Evolutionary conservation across 768 basidiomycete genomes (phyloP).

Genomic region (Mycena indigotica): DNA sequence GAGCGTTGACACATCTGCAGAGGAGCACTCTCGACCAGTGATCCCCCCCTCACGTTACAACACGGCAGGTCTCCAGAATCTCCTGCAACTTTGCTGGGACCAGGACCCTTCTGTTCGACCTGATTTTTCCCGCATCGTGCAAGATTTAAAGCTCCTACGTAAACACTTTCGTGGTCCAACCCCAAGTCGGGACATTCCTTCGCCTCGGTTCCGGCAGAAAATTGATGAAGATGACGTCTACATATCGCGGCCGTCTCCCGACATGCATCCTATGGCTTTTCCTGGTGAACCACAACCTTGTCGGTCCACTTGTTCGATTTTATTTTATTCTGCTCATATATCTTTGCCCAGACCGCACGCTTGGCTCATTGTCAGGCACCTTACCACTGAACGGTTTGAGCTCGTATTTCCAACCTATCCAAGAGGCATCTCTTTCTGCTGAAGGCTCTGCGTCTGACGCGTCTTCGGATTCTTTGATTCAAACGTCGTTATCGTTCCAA

Average conservation of each 20-base stretch:
- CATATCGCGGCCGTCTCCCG: conserved; percentile 37
- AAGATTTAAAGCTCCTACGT: conserved; percentile 48
- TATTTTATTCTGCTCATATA: background rate
- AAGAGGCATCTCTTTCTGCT: conserved; percentile 22
- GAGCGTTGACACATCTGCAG: conserved; percentile 33
- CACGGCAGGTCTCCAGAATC: conserved; percentile 38
- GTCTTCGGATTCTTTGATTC: conserved; percentile 15
- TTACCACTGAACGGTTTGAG: no score
- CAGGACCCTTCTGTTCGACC: conserved; percentile 54
- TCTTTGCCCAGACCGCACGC: conserved; percentile 7
- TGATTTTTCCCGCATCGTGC: conserved; percentile 51
- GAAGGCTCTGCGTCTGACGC: conserved; percentile 16
- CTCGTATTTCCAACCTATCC: conserved; percentile 26
- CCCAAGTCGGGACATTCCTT: conserved; percentile 31
- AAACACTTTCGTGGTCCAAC: conserved; percentile 36
- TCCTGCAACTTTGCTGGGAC: conserved; percentile 62
- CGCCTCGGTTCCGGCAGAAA: conserved; percentile 33
- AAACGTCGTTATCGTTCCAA: conserved; percentile 25
- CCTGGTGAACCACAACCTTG: conserved; percentile 24
- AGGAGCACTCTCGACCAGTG: conserved; percentile 52
- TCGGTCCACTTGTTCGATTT: conserved; percentile 19
- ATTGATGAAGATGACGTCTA: conserved; percentile 21
- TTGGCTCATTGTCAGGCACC: conserved; percentile 4
- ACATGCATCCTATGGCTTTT: conserved; percentile 40
- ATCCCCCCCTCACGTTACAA: conserved; percentile 44